Evolutionary conservation across 169 alveolate genomes (phyloP), one percentile per base, ranked within the genome.

Genomic region (Eimeria necatrix): DNA sequence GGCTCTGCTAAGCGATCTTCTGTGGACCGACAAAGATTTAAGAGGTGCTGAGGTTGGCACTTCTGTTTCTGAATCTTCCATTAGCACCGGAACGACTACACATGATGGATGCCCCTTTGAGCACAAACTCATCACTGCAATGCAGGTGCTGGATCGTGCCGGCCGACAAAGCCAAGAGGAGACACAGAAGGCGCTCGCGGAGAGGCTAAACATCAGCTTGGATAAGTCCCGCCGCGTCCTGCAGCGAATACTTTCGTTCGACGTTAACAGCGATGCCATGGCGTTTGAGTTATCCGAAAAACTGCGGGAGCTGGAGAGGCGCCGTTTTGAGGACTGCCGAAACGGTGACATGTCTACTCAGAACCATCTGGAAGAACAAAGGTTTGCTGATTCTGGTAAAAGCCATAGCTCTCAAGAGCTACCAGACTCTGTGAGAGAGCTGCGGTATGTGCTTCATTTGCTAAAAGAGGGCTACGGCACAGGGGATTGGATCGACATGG

Each of bases 401-500:
- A 48, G 14, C 41, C 0, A 32, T 24, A n/a, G 24, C 22, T 6
- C 90, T 4, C 16, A 41, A 49, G 64, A 52, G 12, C 22, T 60
- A 14, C 92, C 92, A 3, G 24, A 76, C 51, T 85, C 92, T 2
- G 92, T 85, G 22, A 49, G 9, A 24, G 92, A 85, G 20, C 32
- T 85, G 61, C 76, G 70, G 41, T 4, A 61, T 7, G 60, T 85
- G 51, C 22, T 85, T n/a, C 76, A 60, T 32, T 60, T 85, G 59
- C 92, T 85, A 46, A 24, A 52, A 18, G 92, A 85, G 49, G 92
- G 80, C 80, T 85, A 85, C 81, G 64, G 61, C 46, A 46, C 59
- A 46, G 80, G 60, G 70, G 92, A 85, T 46, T 92, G 95, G 95
- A 86, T 92, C 14, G 73, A 49, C 53, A 60, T 86, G 78, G 93